phyloP scores from a whole-genome alignment of 805 yeast genomes.

The Lipomyces spencermartinsiae region DNA sequence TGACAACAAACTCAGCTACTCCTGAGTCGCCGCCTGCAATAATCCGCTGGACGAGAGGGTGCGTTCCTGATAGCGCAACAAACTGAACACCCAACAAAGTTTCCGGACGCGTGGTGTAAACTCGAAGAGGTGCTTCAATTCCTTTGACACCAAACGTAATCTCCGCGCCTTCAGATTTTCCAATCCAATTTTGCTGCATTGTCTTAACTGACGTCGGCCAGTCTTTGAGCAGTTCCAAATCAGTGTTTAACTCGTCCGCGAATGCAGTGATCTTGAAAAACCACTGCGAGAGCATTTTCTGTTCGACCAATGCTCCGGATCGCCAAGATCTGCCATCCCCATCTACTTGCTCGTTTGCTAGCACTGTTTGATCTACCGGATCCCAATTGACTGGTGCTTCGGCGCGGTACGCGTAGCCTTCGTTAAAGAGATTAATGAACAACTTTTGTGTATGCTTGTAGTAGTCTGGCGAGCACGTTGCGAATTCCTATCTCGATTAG shows the following conservation, averaged over 20 bases:
- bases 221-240: conserved; percentile 62
- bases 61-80: conserved; percentile 76
- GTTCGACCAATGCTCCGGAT: conserved; percentile 94
- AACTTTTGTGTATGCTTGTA: conserved; percentile 93
- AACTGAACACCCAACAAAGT: conserved; percentile 84
- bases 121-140: conserved; percentile 49
- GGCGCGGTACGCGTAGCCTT: conserved; percentile 83
- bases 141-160: conserved; percentile 53
- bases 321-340: conserved; percentile 92
- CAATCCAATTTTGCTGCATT: conserved; percentile 96
- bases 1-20: conserved; percentile 56
- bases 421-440: conserved; percentile 71
- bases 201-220: conserved; percentile 92
- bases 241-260: conserved; percentile 70
- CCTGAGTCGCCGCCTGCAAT: conserved; percentile 49
- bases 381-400: conserved; percentile 97
- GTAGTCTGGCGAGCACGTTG: conserved; percentile 85
- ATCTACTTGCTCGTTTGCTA: conserved; percentile 97
- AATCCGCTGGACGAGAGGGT: conserved; percentile 58
- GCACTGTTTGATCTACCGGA: conserved; percentile 91
- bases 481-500: conserved; percentile 60
- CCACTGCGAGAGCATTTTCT: conserved; percentile 85
- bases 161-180: conserved; percentile 81
- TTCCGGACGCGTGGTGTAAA: conserved; percentile 90
- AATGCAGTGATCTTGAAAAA: conserved; percentile 86